Evolutionary conservation across 176 grass and related monocot genomes (phyloP).

Genomic region (Thinopyrum elongatum): DNA sequence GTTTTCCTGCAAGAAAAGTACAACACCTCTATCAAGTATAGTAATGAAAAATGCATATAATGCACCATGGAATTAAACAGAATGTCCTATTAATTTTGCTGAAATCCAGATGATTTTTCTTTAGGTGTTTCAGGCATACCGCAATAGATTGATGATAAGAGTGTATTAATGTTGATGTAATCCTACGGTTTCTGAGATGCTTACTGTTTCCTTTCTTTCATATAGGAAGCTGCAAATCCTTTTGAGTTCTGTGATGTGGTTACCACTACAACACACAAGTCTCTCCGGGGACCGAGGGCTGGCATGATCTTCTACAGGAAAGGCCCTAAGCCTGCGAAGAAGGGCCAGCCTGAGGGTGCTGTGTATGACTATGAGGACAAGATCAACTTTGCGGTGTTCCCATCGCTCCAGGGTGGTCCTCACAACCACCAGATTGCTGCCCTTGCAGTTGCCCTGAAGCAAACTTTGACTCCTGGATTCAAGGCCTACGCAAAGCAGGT

Average conservation of each 20-base stretch:
- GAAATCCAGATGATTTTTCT: not conserved
- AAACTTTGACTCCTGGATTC: constrained; percentile 77
- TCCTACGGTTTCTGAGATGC: not conserved
- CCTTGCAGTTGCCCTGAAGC: constrained; percentile 87
- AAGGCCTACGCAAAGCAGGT: constrained; percentile 95
- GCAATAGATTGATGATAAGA: not conserved
- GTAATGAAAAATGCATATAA: not conserved
- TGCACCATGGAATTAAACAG: not conserved
- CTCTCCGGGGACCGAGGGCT: constrained; percentile 84
- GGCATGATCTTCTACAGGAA: constrained; percentile 99
- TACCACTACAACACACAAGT: constrained; percentile 96
- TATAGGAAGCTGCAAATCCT: constrained; percentile 87
- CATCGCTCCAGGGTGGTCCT: constrained; percentile 97
- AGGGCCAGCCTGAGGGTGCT: constrained; percentile 92
- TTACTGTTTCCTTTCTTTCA: not conserved
- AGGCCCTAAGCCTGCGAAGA: constrained; percentile 94
- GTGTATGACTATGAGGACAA: constrained; percentile 94
- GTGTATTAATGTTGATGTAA: not conserved
- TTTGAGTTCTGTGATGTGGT: constrained; percentile 95
- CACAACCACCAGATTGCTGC: constrained; percentile 99
- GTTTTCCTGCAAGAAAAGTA: not conserved
- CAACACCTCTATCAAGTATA: not conserved
- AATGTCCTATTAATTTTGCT: not conserved
- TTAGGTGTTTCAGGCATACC: not conserved
- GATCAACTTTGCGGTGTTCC: constrained; percentile 92